These are phyloP conservation scores for Pleurotus tuoliensis DNA, from an alignment of 768 basidiomycete genomes.

Conservation along the genomic window DNA sequence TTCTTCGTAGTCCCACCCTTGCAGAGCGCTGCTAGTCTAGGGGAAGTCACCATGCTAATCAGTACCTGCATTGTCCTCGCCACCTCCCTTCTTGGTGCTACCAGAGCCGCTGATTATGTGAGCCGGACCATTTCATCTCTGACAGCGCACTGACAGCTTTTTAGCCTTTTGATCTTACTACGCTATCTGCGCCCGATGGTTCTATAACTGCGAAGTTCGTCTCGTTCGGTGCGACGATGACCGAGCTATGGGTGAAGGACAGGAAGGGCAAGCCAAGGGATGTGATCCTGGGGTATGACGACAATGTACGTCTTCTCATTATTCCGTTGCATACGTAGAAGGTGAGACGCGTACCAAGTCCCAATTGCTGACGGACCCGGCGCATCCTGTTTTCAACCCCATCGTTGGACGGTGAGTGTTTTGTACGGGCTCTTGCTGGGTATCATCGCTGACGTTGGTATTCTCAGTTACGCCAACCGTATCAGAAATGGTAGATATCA, in stretches of 20 bases:
- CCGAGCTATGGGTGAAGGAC: constrained; percentile 54
- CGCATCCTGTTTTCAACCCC: constrained; percentile 43
- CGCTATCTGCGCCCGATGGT: constrained; percentile 46
- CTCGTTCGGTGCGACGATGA: constrained; percentile 51
- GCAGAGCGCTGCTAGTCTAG: too few species aligned
- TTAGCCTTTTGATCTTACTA: constrained; percentile 46
- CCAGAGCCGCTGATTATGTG: too few species aligned
- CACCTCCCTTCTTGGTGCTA: too few species aligned
- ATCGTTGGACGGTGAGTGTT: constrained; percentile 30
- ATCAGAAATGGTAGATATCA: constrained; percentile 40
- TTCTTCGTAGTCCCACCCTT: too few species aligned
- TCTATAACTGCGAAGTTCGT: constrained; percentile 59
- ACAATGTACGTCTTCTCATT: constrained; percentile 33
- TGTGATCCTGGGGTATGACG: constrained; percentile 56
- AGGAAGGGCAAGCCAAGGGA: constrained; percentile 43
- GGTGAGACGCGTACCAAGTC: constrained; percentile 21
- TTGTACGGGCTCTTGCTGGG: neutral
- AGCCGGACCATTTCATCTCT: too few species aligned
- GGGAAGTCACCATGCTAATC: too few species aligned
- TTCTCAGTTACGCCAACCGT: constrained; percentile 44
- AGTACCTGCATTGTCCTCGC: too few species aligned
- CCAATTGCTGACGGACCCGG: constrained; percentile 37
- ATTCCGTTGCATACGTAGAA: neutral
- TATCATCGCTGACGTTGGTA: neutral
- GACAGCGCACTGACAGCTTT: neutral